phyloP scores from a whole-genome alignment of 352 stramenopile species.

The Pythium volutum region DNA sequence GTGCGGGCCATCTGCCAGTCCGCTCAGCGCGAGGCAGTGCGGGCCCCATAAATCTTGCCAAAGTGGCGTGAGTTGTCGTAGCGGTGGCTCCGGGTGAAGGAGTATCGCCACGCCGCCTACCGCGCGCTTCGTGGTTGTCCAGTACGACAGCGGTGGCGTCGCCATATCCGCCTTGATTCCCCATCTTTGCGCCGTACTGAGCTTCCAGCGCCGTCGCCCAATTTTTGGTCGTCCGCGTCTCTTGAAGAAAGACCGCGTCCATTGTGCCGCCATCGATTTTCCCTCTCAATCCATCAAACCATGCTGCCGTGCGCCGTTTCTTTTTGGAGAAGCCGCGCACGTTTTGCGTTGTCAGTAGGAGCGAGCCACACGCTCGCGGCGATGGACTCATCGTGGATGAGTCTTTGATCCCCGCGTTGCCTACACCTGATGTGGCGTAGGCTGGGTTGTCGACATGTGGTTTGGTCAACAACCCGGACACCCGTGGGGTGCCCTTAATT shows the following conservation, averaged over 20 bases:
- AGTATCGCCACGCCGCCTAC: too few species aligned
- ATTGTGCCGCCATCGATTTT: background rate
- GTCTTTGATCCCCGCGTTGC: too few species aligned
- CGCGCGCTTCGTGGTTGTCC: too few species aligned
- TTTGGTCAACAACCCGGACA: too few species aligned
- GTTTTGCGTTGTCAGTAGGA: slow-evolving; percentile 12
- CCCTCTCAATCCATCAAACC: slow-evolving; percentile 3
- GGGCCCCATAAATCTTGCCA: background rate
- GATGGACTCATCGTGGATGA: too few species aligned
- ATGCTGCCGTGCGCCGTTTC: background rate
- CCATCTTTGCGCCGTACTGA: background rate
- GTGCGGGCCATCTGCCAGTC: background rate
- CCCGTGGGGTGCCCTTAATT: too few species aligned
- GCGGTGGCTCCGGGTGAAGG: too few species aligned
- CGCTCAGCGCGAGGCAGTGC: too few species aligned
- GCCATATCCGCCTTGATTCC: too few species aligned
- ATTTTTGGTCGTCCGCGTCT: background rate
- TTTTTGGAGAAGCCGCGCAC: slow-evolving; percentile 4
- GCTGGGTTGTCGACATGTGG: too few species aligned
- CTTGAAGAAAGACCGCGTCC: slow-evolving; percentile 11
- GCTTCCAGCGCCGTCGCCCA: background rate
- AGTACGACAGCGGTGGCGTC: too few species aligned
- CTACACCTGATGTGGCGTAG: too few species aligned
- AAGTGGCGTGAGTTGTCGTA: background rate
- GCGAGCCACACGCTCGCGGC: background rate